Percentiles rank a stretch among this genome's conserved stretches.
These are phyloP conservation scores for Talinum fruticosum DNA, from an alignment of 148 eudicot genomes.

Conservation along the genomic window DNA sequence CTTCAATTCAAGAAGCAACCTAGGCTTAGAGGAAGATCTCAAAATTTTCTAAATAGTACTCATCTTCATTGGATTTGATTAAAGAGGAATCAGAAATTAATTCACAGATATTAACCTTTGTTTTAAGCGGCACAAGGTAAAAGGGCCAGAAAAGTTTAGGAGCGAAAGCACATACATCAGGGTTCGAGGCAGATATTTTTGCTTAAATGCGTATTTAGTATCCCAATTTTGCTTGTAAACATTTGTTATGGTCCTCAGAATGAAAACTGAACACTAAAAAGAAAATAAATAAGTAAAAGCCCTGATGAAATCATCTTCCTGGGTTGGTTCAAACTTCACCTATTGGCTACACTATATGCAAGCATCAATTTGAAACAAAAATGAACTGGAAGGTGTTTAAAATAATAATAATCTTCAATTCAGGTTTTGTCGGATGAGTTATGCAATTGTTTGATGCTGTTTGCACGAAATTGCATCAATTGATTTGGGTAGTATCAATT, in stretches of 20 bases:
- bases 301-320: neutral
- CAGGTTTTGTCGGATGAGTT: neutral
- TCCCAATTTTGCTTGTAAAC: neutral
- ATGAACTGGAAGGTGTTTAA: too few species aligned
- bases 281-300: neutral
- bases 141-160: neutral
- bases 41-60: neutral
- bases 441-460: neutral
- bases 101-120: neutral
- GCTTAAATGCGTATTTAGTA: neutral
- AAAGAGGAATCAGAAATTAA: neutral
- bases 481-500: neutral
- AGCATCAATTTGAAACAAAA: too few species aligned
- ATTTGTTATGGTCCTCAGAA: neutral
- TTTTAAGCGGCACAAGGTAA: too few species aligned
- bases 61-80: neutral
- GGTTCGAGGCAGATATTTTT: neutral
- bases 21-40: neutral
- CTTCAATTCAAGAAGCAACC: conserved; percentile 8
- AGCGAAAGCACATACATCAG: neutral
- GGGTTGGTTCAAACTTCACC: neutral
- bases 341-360: neutral
- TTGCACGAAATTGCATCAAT: neutral
- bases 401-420: too few species aligned
- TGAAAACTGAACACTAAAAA: neutral